Conservation (phyloP, 108 stramenopile genomes). For the Licmophora abbreviata region DNA sequence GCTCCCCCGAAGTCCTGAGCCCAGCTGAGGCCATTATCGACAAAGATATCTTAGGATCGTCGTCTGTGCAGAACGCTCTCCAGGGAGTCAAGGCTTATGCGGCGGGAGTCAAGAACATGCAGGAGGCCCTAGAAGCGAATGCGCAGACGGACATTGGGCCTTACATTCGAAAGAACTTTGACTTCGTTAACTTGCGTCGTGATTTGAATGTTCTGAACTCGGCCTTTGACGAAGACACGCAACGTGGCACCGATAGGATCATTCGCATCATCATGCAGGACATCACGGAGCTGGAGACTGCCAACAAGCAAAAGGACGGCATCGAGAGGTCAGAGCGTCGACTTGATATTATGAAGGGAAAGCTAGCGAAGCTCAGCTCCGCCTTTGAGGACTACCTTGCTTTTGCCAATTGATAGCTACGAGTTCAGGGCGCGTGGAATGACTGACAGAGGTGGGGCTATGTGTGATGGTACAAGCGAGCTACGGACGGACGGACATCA, state of each 20-base stretch:
- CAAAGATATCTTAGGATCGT: slow-evolving; percentile 48
- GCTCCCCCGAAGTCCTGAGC: slow-evolving; percentile 66
- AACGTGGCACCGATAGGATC: slow-evolving; percentile 88
- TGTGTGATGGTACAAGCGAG: too few species aligned
- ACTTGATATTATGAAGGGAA: slow-evolving; percentile 60
- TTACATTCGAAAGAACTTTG: slow-evolving; percentile 67
- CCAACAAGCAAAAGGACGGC: slow-evolving; percentile 80
- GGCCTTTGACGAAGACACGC: slow-evolving; percentile 90
- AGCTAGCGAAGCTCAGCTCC: slow-evolving; percentile 74
- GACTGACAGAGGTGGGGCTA: too few species aligned
- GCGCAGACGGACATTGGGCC: slow-evolving; percentile 69
- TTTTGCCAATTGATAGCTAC: too few species aligned
- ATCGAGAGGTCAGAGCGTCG: slow-evolving; percentile 72
- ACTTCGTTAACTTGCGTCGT: slow-evolving; percentile 60
- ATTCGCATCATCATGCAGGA: slow-evolving; percentile 88
- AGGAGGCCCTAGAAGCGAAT: slow-evolving; percentile 35
- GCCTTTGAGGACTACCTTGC: slow-evolving; percentile 76
- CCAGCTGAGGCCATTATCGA: slow-evolving; percentile 71
- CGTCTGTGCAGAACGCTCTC: slow-evolving; percentile 59
- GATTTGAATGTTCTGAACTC: slow-evolving; percentile 76
- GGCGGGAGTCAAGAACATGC: slow-evolving; percentile 49
- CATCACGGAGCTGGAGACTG: slow-evolving; percentile 74
- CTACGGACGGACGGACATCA: too few species aligned
- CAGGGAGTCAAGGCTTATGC: slow-evolving; percentile 40
- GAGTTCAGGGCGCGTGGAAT: too few species aligned